phyloP scores from a whole-genome alignment of 495 filamentous ascomycete genomes.

The Penicillium maclennaniae region DNA sequence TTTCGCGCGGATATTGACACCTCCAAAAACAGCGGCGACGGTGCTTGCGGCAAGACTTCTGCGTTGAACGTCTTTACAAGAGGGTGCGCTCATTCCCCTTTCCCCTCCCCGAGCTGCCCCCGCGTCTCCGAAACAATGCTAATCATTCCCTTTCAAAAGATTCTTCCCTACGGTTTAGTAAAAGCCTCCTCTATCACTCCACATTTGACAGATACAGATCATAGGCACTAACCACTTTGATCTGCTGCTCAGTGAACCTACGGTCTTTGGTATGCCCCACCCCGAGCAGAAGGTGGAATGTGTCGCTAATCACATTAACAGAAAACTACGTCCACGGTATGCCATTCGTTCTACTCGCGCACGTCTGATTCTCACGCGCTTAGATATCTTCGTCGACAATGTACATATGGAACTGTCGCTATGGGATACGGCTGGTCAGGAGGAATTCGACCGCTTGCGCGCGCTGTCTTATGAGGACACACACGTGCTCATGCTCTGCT shows the following conservation, averaged over 20 bases:
- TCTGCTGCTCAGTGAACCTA: conserved; percentile 65
- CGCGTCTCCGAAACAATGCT: conserved; percentile 11
- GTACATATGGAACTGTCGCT: conserved; percentile 94
- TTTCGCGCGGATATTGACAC: conserved; percentile 14
- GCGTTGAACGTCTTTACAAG: conserved; percentile 97
- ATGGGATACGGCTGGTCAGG: conserved; percentile 98
- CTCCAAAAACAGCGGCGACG: conserved; percentile 69
- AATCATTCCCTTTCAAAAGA: conserved; percentile 39
- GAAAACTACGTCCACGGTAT: conserved; percentile 99
- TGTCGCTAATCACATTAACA: conserved; percentile 36
- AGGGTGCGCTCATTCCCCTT: conserved; percentile 57
- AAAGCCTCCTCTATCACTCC: conserved; percentile 21
- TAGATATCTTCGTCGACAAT: conserved; percentile 96
- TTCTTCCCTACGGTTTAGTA: conserved; percentile 98
- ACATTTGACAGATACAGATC: background rate
- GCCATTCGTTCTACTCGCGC: background rate
- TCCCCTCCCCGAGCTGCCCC: conserved; percentile 8
- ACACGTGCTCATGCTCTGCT: conserved; percentile 97
- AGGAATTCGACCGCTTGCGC: conserved; percentile 96
- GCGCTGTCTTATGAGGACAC: conserved; percentile 97
- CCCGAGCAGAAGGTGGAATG: background rate
- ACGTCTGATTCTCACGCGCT: conserved; percentile 14
- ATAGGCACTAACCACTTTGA: conserved; percentile 25
- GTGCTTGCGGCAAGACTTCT: conserved; percentile 97
- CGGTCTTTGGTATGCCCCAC: conserved; percentile 71